These are phyloP conservation scores for Boletus reticuloceps DNA, from an alignment of 768 basidiomycete species.

Conservation along the genomic window DNA sequence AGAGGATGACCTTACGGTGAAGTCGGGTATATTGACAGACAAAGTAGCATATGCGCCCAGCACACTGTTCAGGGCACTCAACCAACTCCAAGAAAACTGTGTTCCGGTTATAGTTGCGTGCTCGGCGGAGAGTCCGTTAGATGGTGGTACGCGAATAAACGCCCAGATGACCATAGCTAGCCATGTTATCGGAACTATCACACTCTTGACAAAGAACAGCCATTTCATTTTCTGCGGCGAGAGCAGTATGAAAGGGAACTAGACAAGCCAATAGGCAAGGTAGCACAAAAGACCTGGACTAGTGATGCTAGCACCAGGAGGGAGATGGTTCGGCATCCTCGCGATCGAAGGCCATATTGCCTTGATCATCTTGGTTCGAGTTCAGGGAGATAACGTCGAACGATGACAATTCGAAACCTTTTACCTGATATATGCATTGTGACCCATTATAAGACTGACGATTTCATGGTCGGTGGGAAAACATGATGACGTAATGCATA, in stretches of 20 bases:
- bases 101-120: conserved; percentile 54
- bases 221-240: conserved; percentile 77
- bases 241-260: conserved; percentile 72
- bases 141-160: conserved; percentile 60
- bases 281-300: conserved; percentile 72
- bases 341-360: conserved; percentile 80
- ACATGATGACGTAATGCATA: too few relatives aligned
- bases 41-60: conserved; percentile 73
- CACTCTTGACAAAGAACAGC: conserved; percentile 69
- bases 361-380: conserved; percentile 54
- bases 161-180: conserved; percentile 79
- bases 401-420: background rate
- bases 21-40: conserved; percentile 82
- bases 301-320: conserved; percentile 58
- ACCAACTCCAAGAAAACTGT: conserved; percentile 69
- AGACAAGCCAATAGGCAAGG: conserved; percentile 74
- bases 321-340: conserved; percentile 61
- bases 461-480: too few relatives aligned
- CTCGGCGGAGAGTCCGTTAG: conserved; percentile 55
- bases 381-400: background rate
- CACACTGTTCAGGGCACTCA: conserved; percentile 73
- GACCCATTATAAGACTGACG: conserved; percentile 55
- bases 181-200: conserved; percentile 64
- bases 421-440: conserved; percentile 67
- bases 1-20: conserved; percentile 44